Evolutionary conservation across 257 asterid species (phyloP), one percentile per base, ranked within the genome.

Genomic region (Solanum pinnatisectum): DNA sequence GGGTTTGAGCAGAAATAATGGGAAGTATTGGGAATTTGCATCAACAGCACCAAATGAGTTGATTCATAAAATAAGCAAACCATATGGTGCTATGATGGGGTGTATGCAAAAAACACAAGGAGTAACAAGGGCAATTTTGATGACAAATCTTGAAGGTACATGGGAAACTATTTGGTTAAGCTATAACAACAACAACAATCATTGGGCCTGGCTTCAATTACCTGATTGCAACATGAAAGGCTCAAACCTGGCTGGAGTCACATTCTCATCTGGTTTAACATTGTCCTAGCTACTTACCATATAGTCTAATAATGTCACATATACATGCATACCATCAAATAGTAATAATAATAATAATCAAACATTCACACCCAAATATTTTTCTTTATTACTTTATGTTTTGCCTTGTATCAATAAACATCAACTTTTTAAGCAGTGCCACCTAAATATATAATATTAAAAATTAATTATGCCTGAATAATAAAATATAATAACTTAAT

Each of bases 21-120:
- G 94, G 52, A 71, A 89, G 68, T 83, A 86, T 25, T 92, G 93
- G 94, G 92, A 92, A 49, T 84, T 87, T 18, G 82, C 86, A 10
- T 88, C 94, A 65, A 87, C 59, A 73, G 90, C 87, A 56, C 93
- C 94, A 25, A 78, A 7, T 65, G 91, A 39, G 30, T 36, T 92
- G 25, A 81, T 91, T 36, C 88, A 89, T 84, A 89, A 87, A 77
- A 87, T 92, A 36, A 83, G 88, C 84, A 91, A 89, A 86, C 94
- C 92, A 8, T 90, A 89, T 87, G 93, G 91, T 63, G 94, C 92
- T 7, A 91, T 92, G 92, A 91, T 92, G 91, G 94, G 94, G 15
- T 92, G 93, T 82, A 15, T 92, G 87, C 90, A 91, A 87, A 87
- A 88, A 32, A 81, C 88, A 12, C 12, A 39, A 59, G 92, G 94